These are phyloP conservation scores for Grosmannia clavigera DNA, from an alignment of 2,329 filamentous ascomycete genomes.

Conservation along the genomic window DNA sequence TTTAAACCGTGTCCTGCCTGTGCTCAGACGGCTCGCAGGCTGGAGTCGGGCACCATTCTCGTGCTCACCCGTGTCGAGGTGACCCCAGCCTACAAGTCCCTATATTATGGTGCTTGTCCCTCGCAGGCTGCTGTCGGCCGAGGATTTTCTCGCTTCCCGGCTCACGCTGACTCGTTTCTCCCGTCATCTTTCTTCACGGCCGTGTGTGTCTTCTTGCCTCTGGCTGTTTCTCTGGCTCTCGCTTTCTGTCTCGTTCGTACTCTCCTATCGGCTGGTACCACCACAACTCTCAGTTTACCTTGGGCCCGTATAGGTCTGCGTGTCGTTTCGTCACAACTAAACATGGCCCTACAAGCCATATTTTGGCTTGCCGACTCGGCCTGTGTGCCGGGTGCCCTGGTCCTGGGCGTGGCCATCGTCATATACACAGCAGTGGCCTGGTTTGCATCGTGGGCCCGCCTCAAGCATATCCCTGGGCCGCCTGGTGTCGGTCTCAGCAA, in stretches of 20 bases:
- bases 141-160: background rate
- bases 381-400: background rate
- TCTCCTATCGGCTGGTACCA: background rate
- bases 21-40: background rate
- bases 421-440: conserved; percentile 10
- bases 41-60: background rate
- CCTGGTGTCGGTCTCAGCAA: conserved; percentile 15
- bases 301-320: background rate
- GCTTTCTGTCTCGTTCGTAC: background rate
- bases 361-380: background rate
- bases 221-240: background rate
- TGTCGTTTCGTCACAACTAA: background rate
- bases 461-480: conserved; percentile 17
- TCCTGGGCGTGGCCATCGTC: background rate
- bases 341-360: background rate
- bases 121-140: background rate
- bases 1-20: background rate
- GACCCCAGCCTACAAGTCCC: background rate
- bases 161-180: background rate
- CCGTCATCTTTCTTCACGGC: background rate
- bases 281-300: background rate
- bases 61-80: background rate
- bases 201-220: background rate
- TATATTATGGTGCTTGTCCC: background rate
- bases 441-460: conserved; percentile 14